phyloP scores from a whole-genome alignment of 768 basidiomycete species.

The Lentinula sp. region DNA sequence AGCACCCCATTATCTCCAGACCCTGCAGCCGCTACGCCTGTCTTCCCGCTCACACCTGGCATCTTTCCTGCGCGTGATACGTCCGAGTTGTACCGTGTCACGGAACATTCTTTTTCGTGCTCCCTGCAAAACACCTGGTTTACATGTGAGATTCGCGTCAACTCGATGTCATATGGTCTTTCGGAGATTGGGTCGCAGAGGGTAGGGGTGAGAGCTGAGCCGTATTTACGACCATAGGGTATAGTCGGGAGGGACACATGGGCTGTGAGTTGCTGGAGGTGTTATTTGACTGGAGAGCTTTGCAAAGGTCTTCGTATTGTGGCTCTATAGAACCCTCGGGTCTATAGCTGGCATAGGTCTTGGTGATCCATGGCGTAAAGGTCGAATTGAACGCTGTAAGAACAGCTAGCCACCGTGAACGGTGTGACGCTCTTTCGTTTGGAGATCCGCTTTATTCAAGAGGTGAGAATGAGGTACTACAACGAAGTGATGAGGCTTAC shows the following conservation, averaged over 20 bases:
- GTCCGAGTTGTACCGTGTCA: background rate
- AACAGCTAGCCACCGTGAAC: background rate
- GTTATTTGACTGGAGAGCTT: background rate
- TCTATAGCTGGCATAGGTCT: background rate
- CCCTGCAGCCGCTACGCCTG: background rate
- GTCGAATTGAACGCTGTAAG: background rate
- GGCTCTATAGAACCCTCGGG: background rate
- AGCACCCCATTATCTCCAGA: background rate
- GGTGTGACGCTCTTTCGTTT: too few relatives aligned
- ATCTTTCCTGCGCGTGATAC: background rate
- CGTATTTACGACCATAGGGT: background rate
- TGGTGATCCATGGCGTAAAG: slow-evolving; percentile 3
- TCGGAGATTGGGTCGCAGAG: background rate
- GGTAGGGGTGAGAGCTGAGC: background rate
- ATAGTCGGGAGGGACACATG: background rate
- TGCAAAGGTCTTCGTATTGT: background rate
- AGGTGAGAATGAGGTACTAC: too few relatives aligned
- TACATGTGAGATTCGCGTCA: background rate
- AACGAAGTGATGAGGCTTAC: too few relatives aligned
- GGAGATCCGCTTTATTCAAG: too few relatives aligned
- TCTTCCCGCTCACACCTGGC: background rate
- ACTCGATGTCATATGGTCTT: background rate
- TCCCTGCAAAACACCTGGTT: background rate
- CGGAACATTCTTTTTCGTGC: background rate
- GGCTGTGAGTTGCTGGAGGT: background rate